These are phyloP conservation scores for Rubia yunnanensis DNA, from an alignment of 257 asterid species.

Conservation along the genomic window DNA sequence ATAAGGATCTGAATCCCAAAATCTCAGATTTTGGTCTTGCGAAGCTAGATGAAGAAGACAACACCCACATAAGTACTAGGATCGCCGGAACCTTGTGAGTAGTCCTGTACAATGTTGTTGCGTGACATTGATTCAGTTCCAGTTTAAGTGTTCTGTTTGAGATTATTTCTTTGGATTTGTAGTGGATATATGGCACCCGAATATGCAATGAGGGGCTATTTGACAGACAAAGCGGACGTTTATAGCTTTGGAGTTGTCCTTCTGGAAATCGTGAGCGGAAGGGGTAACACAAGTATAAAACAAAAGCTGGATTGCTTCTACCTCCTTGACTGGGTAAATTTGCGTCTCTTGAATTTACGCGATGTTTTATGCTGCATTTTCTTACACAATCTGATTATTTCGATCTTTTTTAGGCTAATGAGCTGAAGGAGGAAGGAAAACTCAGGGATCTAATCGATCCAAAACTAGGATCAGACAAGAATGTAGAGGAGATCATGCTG, in stretches of 20 bases:
- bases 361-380: not conserved
- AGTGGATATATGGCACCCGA: too few species aligned
- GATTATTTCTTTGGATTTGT: not conserved
- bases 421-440: slow-evolving; percentile 32
- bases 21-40: too few species aligned
- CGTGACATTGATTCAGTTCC: too few species aligned
- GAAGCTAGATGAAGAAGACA: too few species aligned
- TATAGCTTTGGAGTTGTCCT: too few species aligned
- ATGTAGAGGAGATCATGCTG: slow-evolving; percentile 26
- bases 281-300: slow-evolving; percentile 43
- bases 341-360: not conserved
- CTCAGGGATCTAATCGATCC: slow-evolving; percentile 48
- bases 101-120: not conserved
- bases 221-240: too few species aligned
- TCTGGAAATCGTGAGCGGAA: too few species aligned
- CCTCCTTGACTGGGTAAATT: slow-evolving; percentile 76
- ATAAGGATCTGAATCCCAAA: too few species aligned
- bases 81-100: slow-evolving; percentile 78
- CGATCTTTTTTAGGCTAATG: slow-evolving; percentile 38
- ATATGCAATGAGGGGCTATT: too few species aligned
- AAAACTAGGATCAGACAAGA: slow-evolving; percentile 31
- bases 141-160: not conserved
- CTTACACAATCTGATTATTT: not conserved
- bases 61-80: too few species aligned
- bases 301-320: slow-evolving; percentile 56